phyloP scores from a whole-genome alignment of 1,284 basidiomycete genomes.

The Cerioporus squamosus region DNA sequence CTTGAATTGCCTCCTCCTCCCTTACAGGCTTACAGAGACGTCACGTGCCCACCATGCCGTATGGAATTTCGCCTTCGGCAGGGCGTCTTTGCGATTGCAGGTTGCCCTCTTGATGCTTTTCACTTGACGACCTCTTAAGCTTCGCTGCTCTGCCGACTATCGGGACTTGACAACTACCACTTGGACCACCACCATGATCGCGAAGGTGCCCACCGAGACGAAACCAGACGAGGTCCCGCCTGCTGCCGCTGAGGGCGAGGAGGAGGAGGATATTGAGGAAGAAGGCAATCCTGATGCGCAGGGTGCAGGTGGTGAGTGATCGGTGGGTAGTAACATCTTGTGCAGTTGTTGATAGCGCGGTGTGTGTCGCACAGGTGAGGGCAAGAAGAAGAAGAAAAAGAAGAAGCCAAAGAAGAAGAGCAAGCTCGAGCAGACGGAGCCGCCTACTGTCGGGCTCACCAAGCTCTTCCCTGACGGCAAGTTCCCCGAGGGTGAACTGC shows the following conservation, averaged over 20 bases:
- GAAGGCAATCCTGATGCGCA: slow-evolving; percentile 29
- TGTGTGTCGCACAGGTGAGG: slow-evolving; percentile 30
- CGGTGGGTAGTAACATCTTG: neutral
- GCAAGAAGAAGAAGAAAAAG: slow-evolving; percentile 86
- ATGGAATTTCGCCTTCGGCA: neutral
- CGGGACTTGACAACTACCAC: neutral
- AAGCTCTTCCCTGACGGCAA: slow-evolving; percentile 88
- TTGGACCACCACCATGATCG: slow-evolving; percentile 10
- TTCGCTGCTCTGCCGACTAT: neutral
- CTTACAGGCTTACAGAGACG: neutral
- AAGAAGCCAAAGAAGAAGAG: slow-evolving; percentile 90
- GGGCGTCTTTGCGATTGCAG: neutral
- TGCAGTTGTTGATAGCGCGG: neutral
- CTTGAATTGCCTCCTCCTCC: too few relatives aligned
- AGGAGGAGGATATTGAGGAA: slow-evolving; percentile 37
- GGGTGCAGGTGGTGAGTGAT: slow-evolving; percentile 25
- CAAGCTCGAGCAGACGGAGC: slow-evolving; percentile 80
- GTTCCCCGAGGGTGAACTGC: slow-evolving; percentile 92
- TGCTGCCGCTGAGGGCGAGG: slow-evolving; percentile 28
- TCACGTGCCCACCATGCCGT: neutral
- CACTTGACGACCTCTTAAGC: neutral
- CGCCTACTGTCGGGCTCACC: slow-evolving; percentile 89
- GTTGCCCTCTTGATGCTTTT: neutral
- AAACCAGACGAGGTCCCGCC: slow-evolving; percentile 29
- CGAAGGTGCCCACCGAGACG: slow-evolving; percentile 18